These are phyloP conservation scores for Poronia punctata DNA, from an alignment of 495 filamentous ascomycete species.

Conservation along the genomic window DNA sequence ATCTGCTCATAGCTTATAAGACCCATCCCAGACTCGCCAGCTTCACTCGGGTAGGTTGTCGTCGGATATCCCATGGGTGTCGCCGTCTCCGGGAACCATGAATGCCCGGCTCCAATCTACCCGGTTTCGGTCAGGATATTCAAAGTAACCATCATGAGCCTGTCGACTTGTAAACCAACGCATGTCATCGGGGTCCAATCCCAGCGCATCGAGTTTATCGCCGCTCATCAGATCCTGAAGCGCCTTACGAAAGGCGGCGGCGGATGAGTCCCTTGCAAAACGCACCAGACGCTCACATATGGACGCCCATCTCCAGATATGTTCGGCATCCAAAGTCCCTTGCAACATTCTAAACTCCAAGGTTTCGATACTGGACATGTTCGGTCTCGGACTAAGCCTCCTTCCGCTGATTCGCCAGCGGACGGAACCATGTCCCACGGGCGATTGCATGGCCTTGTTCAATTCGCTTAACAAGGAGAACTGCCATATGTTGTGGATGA, in stretches of 20 bases:
- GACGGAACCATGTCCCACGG: neutral
- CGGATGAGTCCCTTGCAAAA: constrained; percentile 9
- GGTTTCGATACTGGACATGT: neutral
- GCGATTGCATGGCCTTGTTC: neutral
- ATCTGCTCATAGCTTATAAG: too few species aligned
- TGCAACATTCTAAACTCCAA: constrained; percentile 18
- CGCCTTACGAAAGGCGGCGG: constrained; percentile 1
- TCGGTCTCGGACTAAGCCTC: neutral
- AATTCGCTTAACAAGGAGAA: constrained; percentile 5
- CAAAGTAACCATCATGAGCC: constrained; percentile 3
- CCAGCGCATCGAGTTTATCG: neutral
- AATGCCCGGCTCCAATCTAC: constrained; percentile 14
- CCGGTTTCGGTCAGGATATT: constrained; percentile 10
- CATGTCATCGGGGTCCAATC: neutral
- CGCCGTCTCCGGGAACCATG: constrained; percentile 11
- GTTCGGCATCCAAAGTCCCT: constrained; percentile 17
- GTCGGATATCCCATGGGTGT: too few species aligned
- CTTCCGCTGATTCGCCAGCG: neutral
- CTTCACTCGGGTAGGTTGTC: too few species aligned
- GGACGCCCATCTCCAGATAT: constrained; percentile 16
- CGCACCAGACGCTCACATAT: constrained; percentile 11
- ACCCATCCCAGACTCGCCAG: too few species aligned
- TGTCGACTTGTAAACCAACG: neutral
- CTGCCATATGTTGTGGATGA: constrained; percentile 12
- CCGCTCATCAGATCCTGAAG: neutral